A percentile compares a stretch with the other conserved stretches of the same genome.
These are phyloP conservation scores for Aphanocladium album DNA, from an alignment of 2,329 filamentous ascomycete genomes.

Conservation along the genomic window DNA sequence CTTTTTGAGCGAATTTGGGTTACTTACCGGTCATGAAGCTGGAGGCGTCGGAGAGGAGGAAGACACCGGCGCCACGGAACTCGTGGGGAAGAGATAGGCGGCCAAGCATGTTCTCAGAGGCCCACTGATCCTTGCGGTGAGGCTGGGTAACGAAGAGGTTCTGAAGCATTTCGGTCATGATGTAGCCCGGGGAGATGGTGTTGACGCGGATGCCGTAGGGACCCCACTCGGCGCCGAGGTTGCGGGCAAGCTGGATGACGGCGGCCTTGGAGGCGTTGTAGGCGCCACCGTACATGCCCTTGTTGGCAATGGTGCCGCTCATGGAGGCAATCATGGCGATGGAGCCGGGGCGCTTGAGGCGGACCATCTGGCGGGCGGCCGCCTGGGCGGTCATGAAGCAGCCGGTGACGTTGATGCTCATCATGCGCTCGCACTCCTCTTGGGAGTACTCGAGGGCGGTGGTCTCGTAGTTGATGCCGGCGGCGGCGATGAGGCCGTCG, in stretches of 20 bases:
- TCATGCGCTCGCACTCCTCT: conserved; percentile 69
- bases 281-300: conserved; percentile 54
- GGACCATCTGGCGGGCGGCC: conserved; percentile 71
- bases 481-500: conserved; percentile 70
- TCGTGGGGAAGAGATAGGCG: conserved; percentile 63
- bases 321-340: conserved; percentile 66
- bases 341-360: conserved; percentile 52
- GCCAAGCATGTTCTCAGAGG: conserved; percentile 79
- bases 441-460: conserved; percentile 76
- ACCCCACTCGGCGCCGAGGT: conserved; percentile 70
- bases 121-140: conserved; percentile 64
- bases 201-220: conserved; percentile 70
- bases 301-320: conserved; percentile 63
- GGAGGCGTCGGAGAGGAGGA: conserved; percentile 66
- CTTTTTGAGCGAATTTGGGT: not conserved
- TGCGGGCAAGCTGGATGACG: conserved; percentile 65
- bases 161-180: conserved; percentile 78
- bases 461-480: conserved; percentile 76
- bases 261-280: conserved; percentile 76
- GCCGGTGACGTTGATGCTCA: conserved; percentile 83
- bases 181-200: conserved; percentile 75
- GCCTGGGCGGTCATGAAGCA: conserved; percentile 82
- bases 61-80: conserved; percentile 67
- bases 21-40: conserved; percentile 64
- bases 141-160: conserved; percentile 72